Evolutionary conservation across 2,329 filamentous ascomycete species (phyloP), one percentile per base, ranked within the genome.

Genomic region (Graphilbum fragrans): DNA sequence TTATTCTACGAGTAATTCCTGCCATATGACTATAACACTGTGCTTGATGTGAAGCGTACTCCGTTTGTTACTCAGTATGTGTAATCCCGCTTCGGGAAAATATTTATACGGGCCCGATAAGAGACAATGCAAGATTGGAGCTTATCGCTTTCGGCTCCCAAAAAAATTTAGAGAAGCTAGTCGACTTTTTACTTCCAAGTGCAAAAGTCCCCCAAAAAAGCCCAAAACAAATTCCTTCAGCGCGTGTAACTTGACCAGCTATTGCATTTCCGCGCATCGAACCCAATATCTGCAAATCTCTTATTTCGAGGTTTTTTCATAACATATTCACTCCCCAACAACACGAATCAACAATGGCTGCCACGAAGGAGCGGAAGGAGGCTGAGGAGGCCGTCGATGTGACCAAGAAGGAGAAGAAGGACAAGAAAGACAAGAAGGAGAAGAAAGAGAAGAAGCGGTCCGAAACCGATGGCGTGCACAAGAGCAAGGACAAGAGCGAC

Each of bases 371-470:
- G 22, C 43, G 39, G 34, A 45, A 52, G 41, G 49, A 46, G 38
- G 49, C 45, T 37, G 48, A 49, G 38, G 47, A 46, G 41, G 39
- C 38, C n/a, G 43, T 41, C 20, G 35, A 9, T 5, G 41, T 37
- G 4, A 8, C 32, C n/a, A 19, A 18, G 39, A 45, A 44, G 39
- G 46, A 48, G 10, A 48, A 48, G 44, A 47, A 46, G 43, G 48
- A 50, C 1, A 50, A 49, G 47, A 49, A 50, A 44, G 49, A 69
- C 44, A 74, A 72, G 64, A 74, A 74, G 62, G 70, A 74, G 41
- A 74, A 75, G 67, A 74, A 66, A 56, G 63, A 65, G 33, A 63
- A 67, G 55, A 67, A 72, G 67, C 64, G 67, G 55, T 69, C 65
- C 59, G 70, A 74, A 45, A 65, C 63, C 41, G 63, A 67, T 43